Conservation (phyloP, 1,284 basidiomycete species). For the Tilletia indica region DNA sequence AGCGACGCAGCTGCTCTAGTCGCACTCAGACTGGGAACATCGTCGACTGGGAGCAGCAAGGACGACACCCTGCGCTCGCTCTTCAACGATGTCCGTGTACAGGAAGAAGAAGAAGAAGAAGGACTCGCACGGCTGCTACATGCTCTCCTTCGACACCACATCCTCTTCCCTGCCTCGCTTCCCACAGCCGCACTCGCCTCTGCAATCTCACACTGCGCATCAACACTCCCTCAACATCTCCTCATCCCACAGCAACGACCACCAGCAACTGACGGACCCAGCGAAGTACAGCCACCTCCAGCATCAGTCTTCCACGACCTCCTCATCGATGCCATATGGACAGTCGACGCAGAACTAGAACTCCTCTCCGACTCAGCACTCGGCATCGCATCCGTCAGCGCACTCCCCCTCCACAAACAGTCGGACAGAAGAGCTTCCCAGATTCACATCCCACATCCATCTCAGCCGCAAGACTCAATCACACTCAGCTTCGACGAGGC, state of each 20-base stretch:
- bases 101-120: neutral
- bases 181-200: neutral
- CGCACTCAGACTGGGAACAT: neutral
- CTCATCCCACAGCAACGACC: constrained; percentile 1
- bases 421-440: neutral
- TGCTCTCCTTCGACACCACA: neutral
- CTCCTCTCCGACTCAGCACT: constrained; percentile 5
- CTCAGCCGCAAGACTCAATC: constrained; percentile 8
- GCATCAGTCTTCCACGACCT: constrained; percentile 7
- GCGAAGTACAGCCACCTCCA: neutral
- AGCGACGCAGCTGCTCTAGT: too few relatives aligned
- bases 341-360: constrained; percentile 46
- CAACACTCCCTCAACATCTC: neutral
- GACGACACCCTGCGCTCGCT: too few relatives aligned
- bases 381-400: constrained; percentile 6
- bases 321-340: constrained; percentile 45
- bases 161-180: neutral
- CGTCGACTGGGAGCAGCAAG: neutral
- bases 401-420: neutral
- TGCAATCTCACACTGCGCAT: neutral
- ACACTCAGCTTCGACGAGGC: constrained; percentile 22
- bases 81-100: too few relatives aligned
- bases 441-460: constrained; percentile 32
- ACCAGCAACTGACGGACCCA: neutral
- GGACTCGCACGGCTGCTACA: neutral